A percentile compares a stretch with the other conserved stretches of the same genome.
These are phyloP conservation scores for Pythium aquatile DNA, from an alignment of 352 stramenopile genomes.

Conservation along the genomic window DNA sequence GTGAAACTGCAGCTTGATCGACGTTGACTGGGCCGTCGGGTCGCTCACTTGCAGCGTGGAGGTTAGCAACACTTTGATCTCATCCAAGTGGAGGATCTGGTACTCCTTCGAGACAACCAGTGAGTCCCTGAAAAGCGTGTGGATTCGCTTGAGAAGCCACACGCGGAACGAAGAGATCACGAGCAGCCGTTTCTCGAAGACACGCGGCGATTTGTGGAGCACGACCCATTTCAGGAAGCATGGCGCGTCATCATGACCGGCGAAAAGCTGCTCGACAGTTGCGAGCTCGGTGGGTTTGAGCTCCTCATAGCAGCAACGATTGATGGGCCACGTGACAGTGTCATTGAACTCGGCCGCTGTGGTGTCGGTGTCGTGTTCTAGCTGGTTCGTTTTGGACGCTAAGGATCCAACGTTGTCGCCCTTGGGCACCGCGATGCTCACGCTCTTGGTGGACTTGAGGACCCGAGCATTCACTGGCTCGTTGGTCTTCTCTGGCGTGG, in stretches of 20 bases:
- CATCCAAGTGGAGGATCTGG: constrained; percentile 46
- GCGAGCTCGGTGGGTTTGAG: constrained; percentile 39
- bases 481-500: background rate
- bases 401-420: background rate
- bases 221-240: constrained; percentile 68
- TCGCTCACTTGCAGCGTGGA: constrained; percentile 9
- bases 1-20: constrained; percentile 19
- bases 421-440: constrained; percentile 18
- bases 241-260: constrained; percentile 40
- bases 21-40: constrained; percentile 4
- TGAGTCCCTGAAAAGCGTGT: constrained; percentile 40
- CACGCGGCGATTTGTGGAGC: constrained; percentile 33
- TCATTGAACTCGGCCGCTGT: background rate
- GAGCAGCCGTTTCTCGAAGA: constrained; percentile 48
- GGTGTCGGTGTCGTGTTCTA: background rate
- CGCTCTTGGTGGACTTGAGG: constrained; percentile 15
- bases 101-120: constrained; percentile 37
- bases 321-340: constrained; percentile 49
- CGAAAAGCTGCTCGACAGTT: constrained; percentile 52
- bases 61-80: constrained; percentile 35
- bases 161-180: constrained; percentile 58
- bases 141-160: constrained; percentile 43
- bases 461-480: background rate
- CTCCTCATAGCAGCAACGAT: constrained; percentile 65
- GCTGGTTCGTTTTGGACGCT: background rate